Base-by-base conservation (phyloP, 2,329 filamentous ascomycete genomes). In the Verticillium longisporum region DNA sequence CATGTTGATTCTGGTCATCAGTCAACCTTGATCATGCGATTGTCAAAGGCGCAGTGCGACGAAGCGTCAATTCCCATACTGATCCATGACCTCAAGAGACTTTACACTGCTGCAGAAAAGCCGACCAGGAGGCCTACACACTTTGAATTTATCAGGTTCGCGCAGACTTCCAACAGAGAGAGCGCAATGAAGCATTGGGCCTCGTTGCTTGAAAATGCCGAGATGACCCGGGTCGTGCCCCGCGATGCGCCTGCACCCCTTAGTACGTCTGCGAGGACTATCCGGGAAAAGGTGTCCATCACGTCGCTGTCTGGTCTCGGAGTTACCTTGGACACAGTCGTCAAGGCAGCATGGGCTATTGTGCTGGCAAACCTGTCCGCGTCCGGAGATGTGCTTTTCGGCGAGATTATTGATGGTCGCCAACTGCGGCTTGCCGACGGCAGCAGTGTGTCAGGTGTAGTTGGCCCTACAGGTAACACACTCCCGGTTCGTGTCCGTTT, bases 281-380 rank as follows among this genome's bases (percentile, higher is more conserved):
- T 82, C 9, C 69, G 68, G 3, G 73, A 77, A 60, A 74, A 73
- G 21, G 73, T 80, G 18, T 66, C 76, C 0, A 68, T 80, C 1
- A 75, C 74, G 6, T 74, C 77, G 10, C 68, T 80, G 4, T 66
- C 74, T 7, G 76, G 76, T 38, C 71, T 81, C 3, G 78, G 76
- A 9, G 75, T 83, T 61, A 74, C 75, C 0, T 80, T 82, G 41
- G 80, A 83, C 61, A 79, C 80, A 0, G 76, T 86, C 2, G 73
- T 86, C 37, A 85, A 84, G 68, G 78, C 82, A 0, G 83, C 83
- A 0, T 87, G 84, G 83, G 79, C 82, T 1, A 77, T 83, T 62
- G 77, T 82, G 0, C 75, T 87, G 6, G 79, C 81, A 0, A 80
- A 76, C 31, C 70, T 85, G 10, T 78, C 81, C 0, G 78, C 75